Conservation (phyloP, 2,329 filamentous ascomycete genomes). For the Graphilbum sp. region DNA sequence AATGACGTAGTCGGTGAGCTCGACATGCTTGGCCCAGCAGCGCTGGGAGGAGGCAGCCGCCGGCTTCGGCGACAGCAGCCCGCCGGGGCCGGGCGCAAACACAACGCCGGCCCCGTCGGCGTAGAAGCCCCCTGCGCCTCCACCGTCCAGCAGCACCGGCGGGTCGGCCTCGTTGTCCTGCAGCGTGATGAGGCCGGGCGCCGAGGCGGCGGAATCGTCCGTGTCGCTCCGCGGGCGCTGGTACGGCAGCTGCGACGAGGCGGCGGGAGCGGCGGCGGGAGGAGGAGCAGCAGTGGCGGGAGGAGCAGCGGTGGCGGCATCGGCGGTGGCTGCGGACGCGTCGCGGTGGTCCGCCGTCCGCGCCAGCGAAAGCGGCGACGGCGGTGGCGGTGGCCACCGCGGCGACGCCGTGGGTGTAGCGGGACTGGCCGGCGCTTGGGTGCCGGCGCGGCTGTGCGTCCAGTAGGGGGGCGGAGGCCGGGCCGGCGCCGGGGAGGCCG, state of each 20-base stretch:
- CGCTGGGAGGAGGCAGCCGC: too few species aligned
- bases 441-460: constrained; percentile 6
- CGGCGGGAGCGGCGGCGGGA: neutral
- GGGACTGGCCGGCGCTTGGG: too few species aligned
- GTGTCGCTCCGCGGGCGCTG: constrained; percentile 4
- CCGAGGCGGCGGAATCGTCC: constrained; percentile 3
- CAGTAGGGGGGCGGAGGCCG: constrained; percentile 7
- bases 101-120: neutral
- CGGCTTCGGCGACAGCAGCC: neutral
- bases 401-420: too few species aligned
- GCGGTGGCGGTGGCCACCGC: too few species aligned
- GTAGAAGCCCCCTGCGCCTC: neutral
- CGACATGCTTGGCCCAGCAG: constrained; percentile 49
- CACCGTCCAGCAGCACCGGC: neutral
- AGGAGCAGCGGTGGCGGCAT: neutral
- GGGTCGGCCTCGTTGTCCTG: constrained; percentile 36
- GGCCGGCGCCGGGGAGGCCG: neutral
- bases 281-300: neutral
- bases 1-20: constrained; percentile 38
- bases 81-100: too few species aligned
- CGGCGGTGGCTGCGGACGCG: too few species aligned
- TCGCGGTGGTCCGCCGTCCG: too few species aligned
- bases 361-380: too few species aligned
- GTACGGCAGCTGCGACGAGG: neutral
- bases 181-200: constrained; percentile 29